Evolutionary conservation across 1,284 basidiomycete species (phyloP).

Genomic region (Singerocomus inundabilis): DNA sequence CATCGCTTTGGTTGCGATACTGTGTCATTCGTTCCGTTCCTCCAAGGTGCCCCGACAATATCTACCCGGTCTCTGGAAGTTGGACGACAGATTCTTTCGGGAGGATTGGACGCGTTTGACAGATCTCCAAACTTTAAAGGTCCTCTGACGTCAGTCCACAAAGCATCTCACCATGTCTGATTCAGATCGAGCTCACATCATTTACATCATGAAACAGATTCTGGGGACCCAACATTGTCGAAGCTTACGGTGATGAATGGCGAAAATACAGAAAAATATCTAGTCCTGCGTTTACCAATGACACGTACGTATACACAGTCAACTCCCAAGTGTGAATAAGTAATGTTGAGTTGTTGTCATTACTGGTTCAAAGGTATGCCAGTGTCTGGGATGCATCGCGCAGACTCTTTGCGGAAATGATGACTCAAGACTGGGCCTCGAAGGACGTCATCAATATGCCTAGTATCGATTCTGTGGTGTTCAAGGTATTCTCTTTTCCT

Average conservation of each 20-base stretch:
- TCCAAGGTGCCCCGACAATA: not conserved
- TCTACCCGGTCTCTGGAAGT: not conserved
- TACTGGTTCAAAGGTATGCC: not conserved
- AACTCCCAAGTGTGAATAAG: not conserved
- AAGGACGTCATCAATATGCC: conserved; percentile 38
- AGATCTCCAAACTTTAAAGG: no score
- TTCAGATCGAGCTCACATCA: no score
- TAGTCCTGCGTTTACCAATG: no score
- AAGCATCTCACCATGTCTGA: no score
- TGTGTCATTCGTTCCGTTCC: not conserved
- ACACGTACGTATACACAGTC: no score
- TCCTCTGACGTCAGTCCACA: no score
- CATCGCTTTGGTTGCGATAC: not conserved
- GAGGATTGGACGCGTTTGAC: conserved; percentile 1
- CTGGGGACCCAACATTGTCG: no score
- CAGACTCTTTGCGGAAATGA: conserved; percentile 38
- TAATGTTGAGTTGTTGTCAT: not conserved
- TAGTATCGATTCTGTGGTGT: conserved; percentile 40
- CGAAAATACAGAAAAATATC: no score
- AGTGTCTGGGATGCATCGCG: conserved; percentile 44
- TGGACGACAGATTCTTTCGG: not conserved
- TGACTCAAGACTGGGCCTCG: conserved; percentile 41
- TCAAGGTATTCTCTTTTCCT: conserved; percentile 37
- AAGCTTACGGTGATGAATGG: no score
- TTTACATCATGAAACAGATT: no score